Evolutionary conservation across 495 filamentous ascomycete species (phyloP).

Genomic region (Aspergillus sclerotioniger): DNA sequence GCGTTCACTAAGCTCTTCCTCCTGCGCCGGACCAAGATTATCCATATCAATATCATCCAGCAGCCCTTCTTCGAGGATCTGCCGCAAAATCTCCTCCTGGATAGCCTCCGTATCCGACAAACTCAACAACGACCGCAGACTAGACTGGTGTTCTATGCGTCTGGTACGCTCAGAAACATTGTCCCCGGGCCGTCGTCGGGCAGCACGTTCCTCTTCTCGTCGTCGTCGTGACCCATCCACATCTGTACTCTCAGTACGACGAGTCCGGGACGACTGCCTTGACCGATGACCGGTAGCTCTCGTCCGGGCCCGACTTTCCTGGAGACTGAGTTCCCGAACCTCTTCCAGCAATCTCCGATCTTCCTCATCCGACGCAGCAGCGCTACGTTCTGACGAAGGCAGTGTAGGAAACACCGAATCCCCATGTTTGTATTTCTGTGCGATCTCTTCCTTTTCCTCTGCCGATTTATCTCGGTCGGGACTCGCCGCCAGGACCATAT

Average conservation of each 20-base stretch:
- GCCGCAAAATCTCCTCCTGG: conserved; percentile 82
- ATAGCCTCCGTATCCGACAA: conserved; percentile 75
- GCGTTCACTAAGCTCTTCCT: conserved; percentile 82
- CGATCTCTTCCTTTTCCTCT: conserved; percentile 70
- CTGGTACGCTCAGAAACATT: conserved; percentile 33
- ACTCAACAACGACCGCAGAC: conserved; percentile 77
- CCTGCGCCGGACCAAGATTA: conserved; percentile 70
- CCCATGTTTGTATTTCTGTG: conserved; percentile 68
- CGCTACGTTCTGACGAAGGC: conserved; percentile 18
- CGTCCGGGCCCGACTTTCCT: conserved; percentile 49
- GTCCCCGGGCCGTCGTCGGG: conserved; percentile 21
- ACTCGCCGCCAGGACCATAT: conserved; percentile 62
- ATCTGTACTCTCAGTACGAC: conserved; percentile 30
- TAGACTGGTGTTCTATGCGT: conserved; percentile 80
- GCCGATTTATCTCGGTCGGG: conserved; percentile 64
- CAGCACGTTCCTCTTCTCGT: conserved; percentile 44
- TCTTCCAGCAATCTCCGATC: conserved; percentile 69
- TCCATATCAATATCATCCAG: conserved; percentile 82
- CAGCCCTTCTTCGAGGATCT: conserved; percentile 85
- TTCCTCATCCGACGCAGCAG: conserved; percentile 51
- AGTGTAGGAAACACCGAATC: conserved; percentile 58
- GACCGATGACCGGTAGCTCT: conserved; percentile 31
- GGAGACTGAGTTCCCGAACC: conserved; percentile 68
- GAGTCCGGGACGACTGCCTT: conserved; percentile 24
- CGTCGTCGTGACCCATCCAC: conserved; percentile 37